Percentiles rank a stretch among this genome's conserved stretches.
Conservation (phyloP, 148 eudicot genomes). For the Vaccinium corymbosum region DNA sequence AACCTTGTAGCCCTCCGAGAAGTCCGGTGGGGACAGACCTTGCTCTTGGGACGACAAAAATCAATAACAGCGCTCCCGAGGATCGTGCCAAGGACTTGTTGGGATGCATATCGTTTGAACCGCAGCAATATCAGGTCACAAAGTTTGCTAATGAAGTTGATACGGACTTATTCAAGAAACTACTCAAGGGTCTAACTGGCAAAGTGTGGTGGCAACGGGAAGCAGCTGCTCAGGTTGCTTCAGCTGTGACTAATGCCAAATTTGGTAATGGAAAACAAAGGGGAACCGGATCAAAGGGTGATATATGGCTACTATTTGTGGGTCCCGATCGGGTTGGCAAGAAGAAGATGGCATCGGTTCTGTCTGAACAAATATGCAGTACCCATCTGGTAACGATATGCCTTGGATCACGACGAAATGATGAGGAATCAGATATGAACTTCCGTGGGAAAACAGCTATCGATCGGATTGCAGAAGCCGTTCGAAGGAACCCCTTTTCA, state of each 20-base stretch:
- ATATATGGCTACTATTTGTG: conserved; percentile 73
- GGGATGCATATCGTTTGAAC: conserved; percentile 61
- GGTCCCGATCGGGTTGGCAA: conserved; percentile 86
- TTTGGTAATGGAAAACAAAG: conserved; percentile 52
- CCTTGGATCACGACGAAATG: conserved; percentile 66
- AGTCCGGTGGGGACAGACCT: conserved; percentile 89
- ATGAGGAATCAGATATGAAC: conserved; percentile 52
- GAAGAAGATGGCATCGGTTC: conserved; percentile 81
- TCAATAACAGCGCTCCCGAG: conserved; percentile 20
- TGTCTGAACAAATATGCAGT: conserved; percentile 66
- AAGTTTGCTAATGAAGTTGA: conserved; percentile 52
- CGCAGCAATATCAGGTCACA: conserved; percentile 31
- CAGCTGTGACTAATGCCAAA: conserved; percentile 60
- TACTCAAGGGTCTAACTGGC: conserved; percentile 75
- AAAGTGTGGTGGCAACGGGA: conserved; percentile 94
- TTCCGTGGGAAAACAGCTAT: conserved; percentile 78
- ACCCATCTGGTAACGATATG: conserved; percentile 43
- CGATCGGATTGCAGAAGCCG: conserved; percentile 77
- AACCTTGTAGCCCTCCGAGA: conserved; percentile 36
- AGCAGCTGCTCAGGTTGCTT: conserved; percentile 76
- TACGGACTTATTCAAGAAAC: conserved; percentile 68
- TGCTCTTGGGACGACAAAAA: conserved; percentile 56
- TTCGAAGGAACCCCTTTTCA: conserved; percentile 69
- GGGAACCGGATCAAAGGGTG: conserved; percentile 60
- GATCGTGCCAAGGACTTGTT: conserved; percentile 49